Evolutionary conservation across 1,284 basidiomycete species (phyloP).

Genomic region (Paramarasmius palmivorus): DNA sequence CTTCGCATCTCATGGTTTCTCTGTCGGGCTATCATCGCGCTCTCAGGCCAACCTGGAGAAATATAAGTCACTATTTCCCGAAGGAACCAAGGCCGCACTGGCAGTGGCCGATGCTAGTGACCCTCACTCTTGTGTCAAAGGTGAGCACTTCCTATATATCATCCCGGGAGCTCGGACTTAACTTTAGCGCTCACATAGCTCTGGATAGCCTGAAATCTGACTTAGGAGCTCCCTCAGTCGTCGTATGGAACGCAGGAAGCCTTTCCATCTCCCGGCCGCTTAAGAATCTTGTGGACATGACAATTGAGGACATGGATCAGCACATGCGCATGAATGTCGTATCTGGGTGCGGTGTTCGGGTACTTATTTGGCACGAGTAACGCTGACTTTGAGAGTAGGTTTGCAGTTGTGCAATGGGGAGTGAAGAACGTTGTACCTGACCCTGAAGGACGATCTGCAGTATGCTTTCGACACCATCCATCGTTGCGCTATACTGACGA

Average conservation of each 20-base stretch:
- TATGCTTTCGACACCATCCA: not conserved
- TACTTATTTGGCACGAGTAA: not conserved
- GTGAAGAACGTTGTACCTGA: not conserved
- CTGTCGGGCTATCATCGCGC: not conserved
- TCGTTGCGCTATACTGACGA: not conserved
- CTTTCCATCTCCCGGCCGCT: not conserved
- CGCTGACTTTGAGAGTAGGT: not conserved
- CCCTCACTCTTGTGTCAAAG: not conserved
- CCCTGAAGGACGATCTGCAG: not conserved
- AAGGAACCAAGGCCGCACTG: not conserved
- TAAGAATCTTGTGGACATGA: not conserved
- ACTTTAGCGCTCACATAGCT: not conserved
- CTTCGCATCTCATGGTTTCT: not conserved
- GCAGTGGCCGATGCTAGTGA: not conserved
- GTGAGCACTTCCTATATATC: too few relatives aligned
- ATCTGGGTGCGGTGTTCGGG: not conserved
- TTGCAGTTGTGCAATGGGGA: not conserved
- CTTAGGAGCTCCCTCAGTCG: not conserved
- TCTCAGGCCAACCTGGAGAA: not conserved
- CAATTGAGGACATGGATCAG: not conserved
- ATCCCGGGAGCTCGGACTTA: too few relatives aligned
- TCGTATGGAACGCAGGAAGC: not conserved
- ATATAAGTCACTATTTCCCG: not conserved
- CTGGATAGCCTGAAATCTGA: not conserved
- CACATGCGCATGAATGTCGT: not conserved